A percentile compares a stretch with the other conserved stretches of the same genome.
phyloP scores from a whole-genome alignment of 169 alveolate species.

The Pseudocohnilembus persalinus region DNA sequence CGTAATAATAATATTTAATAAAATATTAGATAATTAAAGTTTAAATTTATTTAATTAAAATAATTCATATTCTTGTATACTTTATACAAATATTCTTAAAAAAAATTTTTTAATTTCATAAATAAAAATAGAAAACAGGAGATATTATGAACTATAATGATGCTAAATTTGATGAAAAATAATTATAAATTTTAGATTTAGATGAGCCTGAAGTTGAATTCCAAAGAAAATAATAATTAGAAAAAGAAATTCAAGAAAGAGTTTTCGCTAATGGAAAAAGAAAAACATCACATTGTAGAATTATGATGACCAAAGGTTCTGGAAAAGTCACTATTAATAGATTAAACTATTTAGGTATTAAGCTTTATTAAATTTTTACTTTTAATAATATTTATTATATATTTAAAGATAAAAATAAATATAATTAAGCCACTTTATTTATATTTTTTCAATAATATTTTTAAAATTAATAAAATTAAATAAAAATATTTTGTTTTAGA shows the following conservation, averaged over 20 bases:
- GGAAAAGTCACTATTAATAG: constrained; percentile 19
- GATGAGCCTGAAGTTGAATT: constrained; percentile 5
- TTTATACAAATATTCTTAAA: too few species aligned
- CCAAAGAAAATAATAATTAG: background rate
- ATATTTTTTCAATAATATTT: too few species aligned
- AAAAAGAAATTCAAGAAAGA: background rate
- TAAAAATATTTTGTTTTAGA: background rate
- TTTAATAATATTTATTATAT: too few species aligned
- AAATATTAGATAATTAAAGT: background rate
- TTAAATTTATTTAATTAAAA: too few species aligned
- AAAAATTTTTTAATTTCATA: too few species aligned
- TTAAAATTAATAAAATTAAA: too few species aligned
- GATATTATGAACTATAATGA: constrained; percentile 6
- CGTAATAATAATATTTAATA: background rate
- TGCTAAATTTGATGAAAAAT: background rate
- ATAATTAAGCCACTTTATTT: too few species aligned
- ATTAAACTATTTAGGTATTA: background rate
- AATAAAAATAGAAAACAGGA: constrained; percentile 12
- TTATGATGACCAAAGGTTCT: constrained; percentile 13
- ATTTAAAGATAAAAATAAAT: too few species aligned
- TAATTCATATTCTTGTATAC: background rate
- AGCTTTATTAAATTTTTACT: background rate
- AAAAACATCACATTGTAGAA: constrained; percentile 16
- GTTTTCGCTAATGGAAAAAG: constrained; percentile 17
- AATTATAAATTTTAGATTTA: background rate